phyloP scores from a whole-genome alignment of 2,329 filamentous ascomycete species.

The Fusarium sp. region DNA sequence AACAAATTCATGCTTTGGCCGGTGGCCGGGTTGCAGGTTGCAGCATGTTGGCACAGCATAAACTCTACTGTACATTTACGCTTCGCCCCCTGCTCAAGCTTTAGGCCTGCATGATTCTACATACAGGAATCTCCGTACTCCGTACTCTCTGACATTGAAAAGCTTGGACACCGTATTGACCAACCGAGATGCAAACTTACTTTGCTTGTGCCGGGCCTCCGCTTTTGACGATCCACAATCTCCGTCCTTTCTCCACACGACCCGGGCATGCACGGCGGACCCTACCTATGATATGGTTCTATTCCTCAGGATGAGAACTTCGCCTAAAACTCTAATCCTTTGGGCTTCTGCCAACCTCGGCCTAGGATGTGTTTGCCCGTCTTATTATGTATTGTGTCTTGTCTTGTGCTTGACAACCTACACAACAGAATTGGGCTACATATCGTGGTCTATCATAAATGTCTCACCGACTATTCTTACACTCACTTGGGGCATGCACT shows the following conservation, averaged over 20 bases:
- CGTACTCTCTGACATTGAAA: not conserved
- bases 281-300: not conserved
- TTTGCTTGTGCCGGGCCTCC: not conserved
- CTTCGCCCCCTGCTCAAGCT: not conserved
- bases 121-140: not conserved
- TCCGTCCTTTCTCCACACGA: conserved; percentile 17
- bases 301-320: conserved; percentile 21
- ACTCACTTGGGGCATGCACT: not conserved
- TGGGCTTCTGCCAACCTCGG: conserved; percentile 7
- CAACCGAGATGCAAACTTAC: conserved; percentile 2
- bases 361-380: conserved; percentile 6
- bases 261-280: not conserved
- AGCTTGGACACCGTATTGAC: not conserved
- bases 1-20: not conserved
- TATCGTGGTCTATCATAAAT: not conserved
- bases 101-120: not conserved
- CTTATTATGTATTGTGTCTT: not conserved
- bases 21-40: conserved; percentile 13
- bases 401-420: conserved; percentile 11
- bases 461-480: conserved; percentile 30
- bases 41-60: conserved; percentile 3
- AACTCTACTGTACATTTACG: conserved; percentile 27
- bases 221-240: not conserved
- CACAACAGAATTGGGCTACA: conserved; percentile 1
- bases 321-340: conserved; percentile 42